Conservation (phyloP, 108 stramenopile genomes). For the Hondaea fermentalgiana region DNA sequence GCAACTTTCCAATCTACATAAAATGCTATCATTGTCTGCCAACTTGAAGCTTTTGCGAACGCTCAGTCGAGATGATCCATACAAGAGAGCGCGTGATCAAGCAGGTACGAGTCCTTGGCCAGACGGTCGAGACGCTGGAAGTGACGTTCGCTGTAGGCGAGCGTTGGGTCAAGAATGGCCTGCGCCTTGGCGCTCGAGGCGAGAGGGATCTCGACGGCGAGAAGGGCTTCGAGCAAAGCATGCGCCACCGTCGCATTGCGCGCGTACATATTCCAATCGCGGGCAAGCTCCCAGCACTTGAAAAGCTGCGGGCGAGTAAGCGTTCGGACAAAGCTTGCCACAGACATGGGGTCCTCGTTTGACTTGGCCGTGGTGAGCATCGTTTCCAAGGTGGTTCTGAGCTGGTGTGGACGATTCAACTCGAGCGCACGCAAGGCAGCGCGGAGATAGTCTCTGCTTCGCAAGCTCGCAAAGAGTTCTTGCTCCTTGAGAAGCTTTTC, state of each 20-base stretch:
- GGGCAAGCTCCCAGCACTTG: background rate
- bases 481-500: slow-evolving; percentile 69
- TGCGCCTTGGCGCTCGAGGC: background rate
- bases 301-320: background rate
- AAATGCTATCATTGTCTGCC: too few species aligned
- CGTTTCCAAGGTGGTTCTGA: background rate
- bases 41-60: too few species aligned
- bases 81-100: slow-evolving; percentile 41
- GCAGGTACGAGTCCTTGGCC: slow-evolving; percentile 45
- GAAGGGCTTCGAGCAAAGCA: slow-evolving; percentile 32
- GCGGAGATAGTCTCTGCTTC: slow-evolving; percentile 69
- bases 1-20: too few species aligned
- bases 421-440: slow-evolving; percentile 70
- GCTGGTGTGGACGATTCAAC: slow-evolving; percentile 67
- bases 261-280: slow-evolving; percentile 53
- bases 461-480: slow-evolving; percentile 69
- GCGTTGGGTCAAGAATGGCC: background rate
- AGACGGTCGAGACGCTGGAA: slow-evolving; percentile 44
- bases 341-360: background rate
- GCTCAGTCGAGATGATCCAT: slow-evolving; percentile 27
- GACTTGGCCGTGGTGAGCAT: background rate
- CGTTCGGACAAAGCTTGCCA: background rate
- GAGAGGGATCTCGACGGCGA: slow-evolving; percentile 7
- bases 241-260: slow-evolving; percentile 38
- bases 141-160: slow-evolving; percentile 46